phyloP scores from a whole-genome alignment of 2,329 filamentous ascomycete species.

The Fusarium oxysporum region DNA sequence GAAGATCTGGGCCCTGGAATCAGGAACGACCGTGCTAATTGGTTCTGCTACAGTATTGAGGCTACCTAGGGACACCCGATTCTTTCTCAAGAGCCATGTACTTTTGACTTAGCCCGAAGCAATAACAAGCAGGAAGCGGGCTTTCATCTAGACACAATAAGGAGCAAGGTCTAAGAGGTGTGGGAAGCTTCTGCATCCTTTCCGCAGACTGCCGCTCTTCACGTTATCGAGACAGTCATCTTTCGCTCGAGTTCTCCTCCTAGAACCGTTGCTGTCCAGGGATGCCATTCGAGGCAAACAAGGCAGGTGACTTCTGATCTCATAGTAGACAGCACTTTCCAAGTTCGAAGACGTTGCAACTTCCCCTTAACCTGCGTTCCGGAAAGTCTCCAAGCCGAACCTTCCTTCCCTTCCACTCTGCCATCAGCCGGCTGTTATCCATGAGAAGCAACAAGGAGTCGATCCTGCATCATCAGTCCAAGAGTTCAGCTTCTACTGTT shows the following conservation, averaged over 20 bases:
- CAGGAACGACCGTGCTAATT: neutral
- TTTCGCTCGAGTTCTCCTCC: neutral
- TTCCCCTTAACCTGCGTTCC: constrained; percentile 2
- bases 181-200: neutral
- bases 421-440: neutral
- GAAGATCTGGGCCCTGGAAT: neutral
- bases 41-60: neutral
- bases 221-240: neutral
- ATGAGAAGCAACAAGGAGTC: neutral
- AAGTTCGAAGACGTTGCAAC: neutral
- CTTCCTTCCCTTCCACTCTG: neutral
- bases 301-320: neutral
- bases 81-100: neutral
- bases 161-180: neutral
- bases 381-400: neutral
- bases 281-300: neutral
- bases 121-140: neutral
- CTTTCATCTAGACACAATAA: neutral
- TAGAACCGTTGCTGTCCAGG: neutral
- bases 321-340: neutral
- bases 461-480: neutral
- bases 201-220: neutral
- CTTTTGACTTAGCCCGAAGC: neutral
- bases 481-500: neutral
- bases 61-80: neutral